These are phyloP conservation scores for Cyberlindnera euphorbiae DNA, from an alignment of 805 yeast species.

Conservation along the genomic window DNA sequence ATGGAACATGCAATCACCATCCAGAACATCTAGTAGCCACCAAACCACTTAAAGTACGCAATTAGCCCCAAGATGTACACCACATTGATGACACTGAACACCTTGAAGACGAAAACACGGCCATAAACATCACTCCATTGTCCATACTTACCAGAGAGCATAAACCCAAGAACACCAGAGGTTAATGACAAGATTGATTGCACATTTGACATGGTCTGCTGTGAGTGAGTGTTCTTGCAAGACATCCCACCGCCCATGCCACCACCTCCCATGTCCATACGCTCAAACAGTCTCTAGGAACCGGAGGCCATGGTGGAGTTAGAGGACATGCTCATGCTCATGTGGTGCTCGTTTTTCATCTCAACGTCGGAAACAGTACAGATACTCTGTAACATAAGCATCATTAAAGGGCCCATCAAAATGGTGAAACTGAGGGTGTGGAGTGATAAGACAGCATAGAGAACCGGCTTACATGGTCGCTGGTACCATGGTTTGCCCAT, in stretches of 20 bases:
- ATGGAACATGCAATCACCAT: constrained; percentile 12
- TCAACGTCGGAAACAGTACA: constrained; percentile 1
- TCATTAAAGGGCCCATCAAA: constrained; percentile 17
- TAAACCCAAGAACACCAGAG: constrained; percentile 20
- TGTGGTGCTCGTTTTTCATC: too few species aligned
- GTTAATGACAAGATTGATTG: constrained; percentile 16
- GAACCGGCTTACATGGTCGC: constrained; percentile 14
- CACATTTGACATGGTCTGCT: constrained; percentile 15
- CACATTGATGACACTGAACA: constrained; percentile 15
- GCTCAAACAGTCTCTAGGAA: not conserved
- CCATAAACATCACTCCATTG: constrained; percentile 23
- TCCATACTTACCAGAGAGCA: constrained; percentile 21
- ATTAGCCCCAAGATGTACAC: constrained; percentile 12
- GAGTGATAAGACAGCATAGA: constrained; percentile 10
- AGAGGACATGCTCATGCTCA: too few species aligned
- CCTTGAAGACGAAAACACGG: constrained; percentile 19
- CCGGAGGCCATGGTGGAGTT: too few species aligned
- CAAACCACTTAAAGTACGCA: constrained; percentile 10
- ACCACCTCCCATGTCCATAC: not conserved
- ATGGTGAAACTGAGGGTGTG: constrained; percentile 16
- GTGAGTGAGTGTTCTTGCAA: constrained; percentile 6
- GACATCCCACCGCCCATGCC: not conserved
- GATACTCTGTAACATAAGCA: constrained; percentile 17
- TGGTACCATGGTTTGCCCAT: constrained; percentile 12
- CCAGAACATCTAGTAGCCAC: constrained; percentile 5